Percentiles rank a stretch among this genome's conserved stretches.
Evolutionary conservation across 2,329 filamentous ascomycete genomes (phyloP).

Genomic region (Fusarium drepaniforme): DNA sequence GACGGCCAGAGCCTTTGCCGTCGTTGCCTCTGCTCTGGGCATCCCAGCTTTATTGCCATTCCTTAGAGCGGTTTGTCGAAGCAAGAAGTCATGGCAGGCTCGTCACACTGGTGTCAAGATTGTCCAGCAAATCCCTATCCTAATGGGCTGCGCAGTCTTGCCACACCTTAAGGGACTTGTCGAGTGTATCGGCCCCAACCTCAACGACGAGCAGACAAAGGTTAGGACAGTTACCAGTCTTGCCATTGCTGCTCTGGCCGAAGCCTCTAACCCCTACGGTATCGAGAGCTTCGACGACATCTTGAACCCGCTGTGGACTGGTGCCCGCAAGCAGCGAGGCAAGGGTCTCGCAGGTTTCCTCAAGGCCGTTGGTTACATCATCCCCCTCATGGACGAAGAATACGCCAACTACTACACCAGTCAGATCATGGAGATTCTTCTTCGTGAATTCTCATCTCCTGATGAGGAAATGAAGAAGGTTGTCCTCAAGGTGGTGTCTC

Average conservation of each 20-base stretch:
- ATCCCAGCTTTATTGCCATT: conserved; percentile 97
- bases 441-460: conserved; percentile 95
- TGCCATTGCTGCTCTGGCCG: conserved; percentile 93
- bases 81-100: conserved; percentile 99
- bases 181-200: conserved; percentile 94
- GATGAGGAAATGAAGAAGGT: conserved; percentile 99
- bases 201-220: conserved; percentile 98
- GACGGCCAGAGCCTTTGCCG: conserved; percentile 95
- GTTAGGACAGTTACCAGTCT: conserved; percentile 96
- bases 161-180: conserved; percentile 96
- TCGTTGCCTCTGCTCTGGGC: conserved; percentile 94
- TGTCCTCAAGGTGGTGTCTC: conserved; percentile 95
- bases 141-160: conserved; percentile 97
- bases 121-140: conserved; percentile 96
- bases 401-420: conserved; percentile 99
- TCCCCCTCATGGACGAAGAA: conserved; percentile 99
- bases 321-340: conserved; percentile 93
- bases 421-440: conserved; percentile 98
- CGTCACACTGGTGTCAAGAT: conserved; percentile 99
- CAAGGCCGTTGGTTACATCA: conserved; percentile 98
- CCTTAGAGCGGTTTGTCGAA: conserved; percentile 93
- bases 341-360: conserved; percentile 96
- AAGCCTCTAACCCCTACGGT: conserved; percentile 97
- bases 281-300: conserved; percentile 99
- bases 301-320: conserved; percentile 96